Conservation (phyloP, 306 rosid genomes). For the Sindora glabra region DNA sequence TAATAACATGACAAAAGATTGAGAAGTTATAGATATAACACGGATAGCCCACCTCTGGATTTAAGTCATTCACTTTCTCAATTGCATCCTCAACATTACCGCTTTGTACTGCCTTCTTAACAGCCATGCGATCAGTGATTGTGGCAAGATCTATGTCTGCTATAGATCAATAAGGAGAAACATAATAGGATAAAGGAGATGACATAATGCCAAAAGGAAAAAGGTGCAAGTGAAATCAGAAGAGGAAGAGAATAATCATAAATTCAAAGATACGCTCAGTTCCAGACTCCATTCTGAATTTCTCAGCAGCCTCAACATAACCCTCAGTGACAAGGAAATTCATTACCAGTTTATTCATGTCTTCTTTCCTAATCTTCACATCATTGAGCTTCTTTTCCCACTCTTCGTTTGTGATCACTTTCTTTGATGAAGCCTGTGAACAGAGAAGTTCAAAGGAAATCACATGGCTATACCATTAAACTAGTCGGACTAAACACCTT, state of each 20-base stretch:
- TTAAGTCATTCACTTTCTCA: constrained; percentile 87
- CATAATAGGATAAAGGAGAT: not conserved
- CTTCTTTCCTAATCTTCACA: constrained; percentile 79
- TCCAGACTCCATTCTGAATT: constrained; percentile 84
- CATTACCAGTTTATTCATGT: constrained; percentile 94
- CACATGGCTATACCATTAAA: constrained; percentile 1
- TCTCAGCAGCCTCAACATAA: constrained; percentile 88
- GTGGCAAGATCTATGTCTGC: constrained; percentile 93
- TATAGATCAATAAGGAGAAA: constrained; percentile 46
- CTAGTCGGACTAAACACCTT: not conserved
- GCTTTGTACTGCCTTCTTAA: constrained; percentile 87
- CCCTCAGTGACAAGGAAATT: constrained; percentile 96
- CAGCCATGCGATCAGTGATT: constrained; percentile 93
- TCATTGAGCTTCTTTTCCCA: constrained; percentile 95
- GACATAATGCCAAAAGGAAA: not conserved
- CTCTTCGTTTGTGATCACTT: constrained; percentile 66
- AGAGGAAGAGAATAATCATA: not conserved
- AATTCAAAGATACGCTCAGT: constrained; percentile 72
- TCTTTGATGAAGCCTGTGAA: constrained; percentile 69
- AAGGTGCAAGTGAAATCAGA: not conserved
- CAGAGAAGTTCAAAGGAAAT: not conserved
- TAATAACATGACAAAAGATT: not conserved
- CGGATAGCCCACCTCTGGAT: constrained; percentile 73
- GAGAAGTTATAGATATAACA: not conserved
- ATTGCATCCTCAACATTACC: constrained; percentile 96